Evolutionary conservation across 2,329 filamentous ascomycete genomes (phyloP).

Genomic region (Orbilia ellipsospora): DNA sequence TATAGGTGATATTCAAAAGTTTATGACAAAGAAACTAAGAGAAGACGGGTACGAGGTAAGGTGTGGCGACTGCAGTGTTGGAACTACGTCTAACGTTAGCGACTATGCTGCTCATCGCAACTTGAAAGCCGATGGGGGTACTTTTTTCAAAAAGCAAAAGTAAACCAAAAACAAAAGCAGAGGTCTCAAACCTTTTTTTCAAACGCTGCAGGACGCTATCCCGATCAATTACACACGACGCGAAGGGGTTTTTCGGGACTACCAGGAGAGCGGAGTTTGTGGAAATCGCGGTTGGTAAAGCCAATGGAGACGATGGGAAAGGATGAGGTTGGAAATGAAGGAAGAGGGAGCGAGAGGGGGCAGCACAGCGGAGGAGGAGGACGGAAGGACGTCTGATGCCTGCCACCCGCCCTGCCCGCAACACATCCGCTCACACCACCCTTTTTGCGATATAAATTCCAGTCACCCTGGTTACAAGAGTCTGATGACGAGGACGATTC

Average conservation of each 20-base stretch:
- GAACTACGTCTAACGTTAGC: slow-evolving; percentile 30
- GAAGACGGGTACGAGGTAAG: neutral
- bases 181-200: slow-evolving; percentile 21
- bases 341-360: slow-evolving; percentile 9
- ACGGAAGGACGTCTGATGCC: slow-evolving; percentile 3
- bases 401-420: slow-evolving; percentile 19
- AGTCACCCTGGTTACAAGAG: too few relatives aligned
- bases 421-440: slow-evolving; percentile 29
- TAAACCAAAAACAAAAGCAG: slow-evolving; percentile 8
- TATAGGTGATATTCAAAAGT: too few relatives aligned
- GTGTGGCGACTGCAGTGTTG: slow-evolving; percentile 10
- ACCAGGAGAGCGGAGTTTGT: slow-evolving; percentile 6
- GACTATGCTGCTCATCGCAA: slow-evolving; percentile 44
- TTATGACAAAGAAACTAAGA: neutral
- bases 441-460: slow-evolving; percentile 10
- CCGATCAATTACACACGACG: neutral
- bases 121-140: slow-evolving; percentile 14
- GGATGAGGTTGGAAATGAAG: slow-evolving; percentile 34
- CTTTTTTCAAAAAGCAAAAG: slow-evolving; percentile 8
- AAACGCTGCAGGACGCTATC: neutral
- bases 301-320: slow-evolving; percentile 24
- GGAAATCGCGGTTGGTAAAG: slow-evolving; percentile 15
- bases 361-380: too few relatives aligned
- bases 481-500: neutral
- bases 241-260: slow-evolving; percentile 4